Base-by-base conservation (phyloP, 768 basidiomycete genomes). In the Lactarius quietus region DNA sequence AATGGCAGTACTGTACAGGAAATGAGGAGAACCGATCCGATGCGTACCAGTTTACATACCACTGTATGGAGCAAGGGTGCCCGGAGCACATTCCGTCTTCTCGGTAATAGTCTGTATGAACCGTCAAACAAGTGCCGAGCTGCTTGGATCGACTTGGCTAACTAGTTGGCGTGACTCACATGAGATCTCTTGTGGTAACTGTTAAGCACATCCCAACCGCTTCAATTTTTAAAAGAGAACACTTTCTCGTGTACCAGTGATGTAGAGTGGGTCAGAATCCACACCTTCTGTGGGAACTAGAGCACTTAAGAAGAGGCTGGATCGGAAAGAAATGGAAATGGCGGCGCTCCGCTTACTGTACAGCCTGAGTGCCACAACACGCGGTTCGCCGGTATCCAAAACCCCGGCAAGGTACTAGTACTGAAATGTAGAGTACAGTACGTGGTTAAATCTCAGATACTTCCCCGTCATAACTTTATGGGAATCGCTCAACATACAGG, bases 301-400 rank as follows among this genome's bases (percentile, higher is more conserved):
- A 15, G 38, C 51, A 3, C 33, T 8, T n/a, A 15, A 15, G 33
- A 59, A n/a, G n/a, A n/a, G n/a, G n/a, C n/a, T 45, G 39, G 33
- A 35, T 39, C 52, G 36, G 23, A n/a, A n/a, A n/a, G n/a, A n/a
- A n/a, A n/a, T n/a, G n/a, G 57, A 9, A 26, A 26, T 26, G 3
- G 57, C n/a, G 38, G 38, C 63, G 14, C 57, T 35, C 36, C 36
- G 23, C 20, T 20, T 31, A 38, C 18, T n/a, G n/a, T n/a, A n/a
- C n/a, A n/a, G n/a, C n/a, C n/a, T n/a, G n/a, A 41, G n/a, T 15
- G 57, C 39, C 57, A 59, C 23, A 17, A 29, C 33, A 59, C 52
- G 63, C 15, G 52, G 33, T 33, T 28, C 41, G 53, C 58, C 54
- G 33, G 43, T 45, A 43, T 43, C 43, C 43, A 45, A 5, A 51